phyloP scores from a whole-genome alignment of 139 green algal species.

The Coelastrella sp. region DNA sequence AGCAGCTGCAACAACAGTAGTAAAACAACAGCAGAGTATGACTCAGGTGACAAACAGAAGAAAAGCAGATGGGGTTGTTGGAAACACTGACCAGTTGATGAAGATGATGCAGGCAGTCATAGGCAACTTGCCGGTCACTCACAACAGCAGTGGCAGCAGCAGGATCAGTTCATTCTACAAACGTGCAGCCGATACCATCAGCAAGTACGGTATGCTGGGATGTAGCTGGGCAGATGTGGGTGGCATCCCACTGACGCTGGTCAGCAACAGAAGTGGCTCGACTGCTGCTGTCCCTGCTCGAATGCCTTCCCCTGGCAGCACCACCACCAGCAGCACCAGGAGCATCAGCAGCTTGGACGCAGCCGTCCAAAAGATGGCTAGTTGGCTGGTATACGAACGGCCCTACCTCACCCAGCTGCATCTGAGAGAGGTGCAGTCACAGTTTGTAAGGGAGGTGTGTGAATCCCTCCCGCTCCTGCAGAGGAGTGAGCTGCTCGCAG shows the following conservation, averaged over 20 bases:
- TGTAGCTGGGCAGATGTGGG: background rate
- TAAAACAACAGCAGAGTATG: background rate
- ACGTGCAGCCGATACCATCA: background rate
- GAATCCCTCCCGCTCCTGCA: background rate
- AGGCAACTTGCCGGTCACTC: background rate
- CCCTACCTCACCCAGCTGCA: background rate
- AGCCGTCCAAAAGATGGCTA: background rate
- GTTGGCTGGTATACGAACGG: background rate
- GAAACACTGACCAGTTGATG: background rate
- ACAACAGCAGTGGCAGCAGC: slow-evolving; percentile 2
- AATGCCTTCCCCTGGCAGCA: background rate
- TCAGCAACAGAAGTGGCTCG: background rate
- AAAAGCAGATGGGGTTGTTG: background rate
- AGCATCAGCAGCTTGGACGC: slow-evolving; percentile 16
- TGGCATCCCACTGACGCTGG: too few relatives aligned
- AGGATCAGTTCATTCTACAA: background rate
- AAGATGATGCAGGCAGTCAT: background rate
- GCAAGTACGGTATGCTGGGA: background rate
- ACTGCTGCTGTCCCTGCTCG: background rate
- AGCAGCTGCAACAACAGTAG: slow-evolving; percentile 19
- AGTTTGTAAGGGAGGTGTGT: background rate
- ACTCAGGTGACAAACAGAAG: background rate
- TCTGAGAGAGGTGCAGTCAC: background rate
- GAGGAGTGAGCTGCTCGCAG: background rate
- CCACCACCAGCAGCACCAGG: background rate